phyloP scores from a whole-genome alignment of 148 eudicot species.

The Rhododendron kiyosumense region DNA sequence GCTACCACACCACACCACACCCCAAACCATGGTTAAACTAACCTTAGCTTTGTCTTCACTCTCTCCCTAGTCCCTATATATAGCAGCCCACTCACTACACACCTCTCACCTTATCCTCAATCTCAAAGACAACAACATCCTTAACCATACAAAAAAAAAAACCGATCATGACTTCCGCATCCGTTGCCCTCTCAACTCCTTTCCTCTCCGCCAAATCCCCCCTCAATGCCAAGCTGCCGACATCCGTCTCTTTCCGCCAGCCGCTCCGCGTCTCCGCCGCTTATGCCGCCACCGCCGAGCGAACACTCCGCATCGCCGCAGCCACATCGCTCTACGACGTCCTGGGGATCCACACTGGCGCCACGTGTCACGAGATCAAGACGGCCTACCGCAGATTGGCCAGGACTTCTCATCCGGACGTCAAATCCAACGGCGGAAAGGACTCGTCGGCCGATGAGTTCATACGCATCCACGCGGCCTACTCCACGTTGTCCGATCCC shows the following conservation, averaged over 20 bases:
- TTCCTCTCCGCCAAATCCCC: not conserved
- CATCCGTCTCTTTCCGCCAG: not conserved
- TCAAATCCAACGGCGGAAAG: not conserved
- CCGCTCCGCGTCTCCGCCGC: slow-evolving; percentile 16
- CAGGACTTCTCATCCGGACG: slow-evolving; percentile 53
- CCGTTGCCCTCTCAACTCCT: not conserved
- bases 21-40: slow-evolving; percentile 1
- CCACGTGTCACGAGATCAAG: slow-evolving; percentile 47
- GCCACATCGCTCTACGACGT: slow-evolving; percentile 48
- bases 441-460: slow-evolving; percentile 34
- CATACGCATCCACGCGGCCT: slow-evolving; percentile 46
- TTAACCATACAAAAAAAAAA: too few species aligned
- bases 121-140: not conserved
- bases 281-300: slow-evolving; percentile 15
- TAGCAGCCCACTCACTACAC: not conserved
- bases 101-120: not conserved
- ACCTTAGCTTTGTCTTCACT: not conserved
- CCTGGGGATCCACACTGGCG: slow-evolving; percentile 37
- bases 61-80: not conserved
- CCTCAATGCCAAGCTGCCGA: not conserved
- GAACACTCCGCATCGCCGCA: not conserved
- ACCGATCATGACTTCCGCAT: not conserved
- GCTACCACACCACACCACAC: not conserved
- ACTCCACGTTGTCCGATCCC: slow-evolving; percentile 53
- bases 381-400: slow-evolving; percentile 58